phyloP scores from a whole-genome alignment of 331 rosid genomes.

The Malus hybrid region DNA sequence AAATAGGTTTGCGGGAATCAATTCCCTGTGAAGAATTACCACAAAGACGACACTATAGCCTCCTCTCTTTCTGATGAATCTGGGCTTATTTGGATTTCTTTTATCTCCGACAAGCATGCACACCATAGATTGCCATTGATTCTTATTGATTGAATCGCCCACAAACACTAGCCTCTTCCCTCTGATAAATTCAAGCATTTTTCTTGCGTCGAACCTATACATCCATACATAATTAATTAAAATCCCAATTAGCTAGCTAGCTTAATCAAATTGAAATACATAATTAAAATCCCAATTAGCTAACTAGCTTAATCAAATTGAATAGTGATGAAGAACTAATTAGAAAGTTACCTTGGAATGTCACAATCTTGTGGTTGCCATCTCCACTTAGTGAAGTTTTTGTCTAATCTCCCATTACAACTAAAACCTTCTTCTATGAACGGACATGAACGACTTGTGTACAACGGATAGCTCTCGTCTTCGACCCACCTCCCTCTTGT shows the following conservation, averaged over 20 bases:
- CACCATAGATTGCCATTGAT: conserved; percentile 94
- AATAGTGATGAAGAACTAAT: background rate
- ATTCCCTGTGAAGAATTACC: conserved; percentile 41
- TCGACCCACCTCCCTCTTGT: conserved; percentile 72
- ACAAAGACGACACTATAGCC: conserved; percentile 72
- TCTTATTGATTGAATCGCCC: conserved; percentile 90
- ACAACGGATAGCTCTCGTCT: conserved; percentile 67
- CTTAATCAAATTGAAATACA: background rate
- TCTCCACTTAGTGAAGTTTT: conserved; percentile 61
- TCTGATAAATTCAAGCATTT: conserved; percentile 76
- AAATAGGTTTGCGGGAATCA: background rate
- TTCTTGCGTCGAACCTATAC: conserved; percentile 78
- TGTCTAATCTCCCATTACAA: conserved; percentile 88
- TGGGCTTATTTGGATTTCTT: conserved; percentile 63
- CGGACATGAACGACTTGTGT: conserved; percentile 57
- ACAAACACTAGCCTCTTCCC: conserved; percentile 93
- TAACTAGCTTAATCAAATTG: background rate
- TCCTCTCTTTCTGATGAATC: conserved; percentile 71
- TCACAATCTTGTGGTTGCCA: conserved; percentile 79
- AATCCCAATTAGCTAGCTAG: background rate
- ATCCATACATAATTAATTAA: background rate
- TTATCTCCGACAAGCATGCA: conserved; percentile 67
- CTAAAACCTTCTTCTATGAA: conserved; percentile 88
- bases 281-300: background rate
- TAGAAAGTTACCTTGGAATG: conserved; percentile 42